Percentiles rank a stretch among this genome's conserved stretches.
Conservation (phyloP, 2,329 filamentous ascomycete species). For the Pyrenochaeta sp. region DNA sequence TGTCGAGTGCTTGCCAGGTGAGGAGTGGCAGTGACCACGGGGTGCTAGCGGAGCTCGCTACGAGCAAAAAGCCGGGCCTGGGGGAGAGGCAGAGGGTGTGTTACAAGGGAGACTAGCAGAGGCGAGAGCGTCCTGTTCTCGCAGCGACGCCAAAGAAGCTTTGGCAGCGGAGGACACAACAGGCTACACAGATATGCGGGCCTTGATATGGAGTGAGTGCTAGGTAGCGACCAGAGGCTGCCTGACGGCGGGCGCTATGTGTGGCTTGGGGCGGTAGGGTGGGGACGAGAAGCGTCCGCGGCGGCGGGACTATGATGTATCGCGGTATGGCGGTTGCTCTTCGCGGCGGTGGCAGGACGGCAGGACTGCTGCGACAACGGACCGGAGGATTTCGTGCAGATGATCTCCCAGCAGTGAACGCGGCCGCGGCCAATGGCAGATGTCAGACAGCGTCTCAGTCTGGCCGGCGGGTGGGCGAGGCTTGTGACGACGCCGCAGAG, state of each 20-base stretch:
- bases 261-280: conserved; percentile 15
- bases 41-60: conserved; percentile 19
- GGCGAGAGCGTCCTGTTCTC: conserved; percentile 16
- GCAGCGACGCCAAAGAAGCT: conserved; percentile 28
- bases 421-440: conserved; percentile 43
- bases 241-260: conserved; percentile 12
- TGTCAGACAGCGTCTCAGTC: conserved; percentile 47
- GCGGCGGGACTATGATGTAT: conserved; percentile 23
- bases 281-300: conserved; percentile 5
- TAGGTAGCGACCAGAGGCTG: conserved; percentile 26
- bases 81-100: conserved; percentile 17
- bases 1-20: conserved; percentile 47
- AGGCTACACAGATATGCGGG: conserved; percentile 44
- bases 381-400: conserved; percentile 61
- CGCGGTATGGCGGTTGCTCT: too few relatives aligned
- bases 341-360: conserved; percentile 19
- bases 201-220: conserved; percentile 21
- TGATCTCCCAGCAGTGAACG: conserved; percentile 52
- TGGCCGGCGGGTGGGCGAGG: conserved; percentile 39
- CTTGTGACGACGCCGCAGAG: conserved; percentile 44
- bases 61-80: conserved; percentile 20
- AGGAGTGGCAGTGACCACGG: conserved; percentile 25
- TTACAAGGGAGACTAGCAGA: conserved; percentile 14
- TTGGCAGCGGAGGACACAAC: conserved; percentile 46
- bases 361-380: conserved; percentile 34